A percentile compares a stretch with the other conserved stretches of the same genome.
Evolutionary conservation across 2,329 filamentous ascomycete genomes (phyloP).

Genomic region (Fusarium fujikuroi): DNA sequence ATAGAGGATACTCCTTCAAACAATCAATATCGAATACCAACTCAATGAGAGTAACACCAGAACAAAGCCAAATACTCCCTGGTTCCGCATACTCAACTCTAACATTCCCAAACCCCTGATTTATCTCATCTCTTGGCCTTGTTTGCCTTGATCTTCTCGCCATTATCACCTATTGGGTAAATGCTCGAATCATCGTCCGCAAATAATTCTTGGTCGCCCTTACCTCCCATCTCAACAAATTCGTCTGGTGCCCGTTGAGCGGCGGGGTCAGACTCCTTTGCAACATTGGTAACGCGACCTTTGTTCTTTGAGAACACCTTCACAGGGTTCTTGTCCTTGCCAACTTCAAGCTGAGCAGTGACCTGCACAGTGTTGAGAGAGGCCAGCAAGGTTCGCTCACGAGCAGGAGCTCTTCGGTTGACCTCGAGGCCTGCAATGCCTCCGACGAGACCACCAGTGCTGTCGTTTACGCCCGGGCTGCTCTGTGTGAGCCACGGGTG

Average conservation of each 20-base stretch:
- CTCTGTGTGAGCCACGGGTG: constrained; percentile 88
- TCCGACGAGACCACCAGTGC: constrained; percentile 91
- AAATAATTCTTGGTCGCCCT: constrained; percentile 84
- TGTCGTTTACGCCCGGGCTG: constrained; percentile 75
- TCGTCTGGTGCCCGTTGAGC: constrained; percentile 75
- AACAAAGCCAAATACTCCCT: background rate
- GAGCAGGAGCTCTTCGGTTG: constrained; percentile 78
- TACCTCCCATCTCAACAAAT: constrained; percentile 86
- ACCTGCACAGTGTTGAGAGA: constrained; percentile 79
- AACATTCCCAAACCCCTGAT: background rate
- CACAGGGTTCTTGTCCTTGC: constrained; percentile 67
- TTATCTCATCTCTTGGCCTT: constrained; percentile 41
- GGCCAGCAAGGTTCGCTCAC: constrained; percentile 87
- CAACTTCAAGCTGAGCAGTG: constrained; percentile 63
- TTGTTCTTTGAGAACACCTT: constrained; percentile 82
- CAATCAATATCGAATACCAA: background rate
- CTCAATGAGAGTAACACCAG: constrained; percentile 15
- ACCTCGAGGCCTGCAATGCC: constrained; percentile 86
- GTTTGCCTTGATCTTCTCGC: constrained; percentile 45
- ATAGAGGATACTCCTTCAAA: constrained; percentile 15
- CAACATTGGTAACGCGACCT: constrained; percentile 50
- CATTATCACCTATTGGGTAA: constrained; percentile 54
- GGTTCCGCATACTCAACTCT: background rate
- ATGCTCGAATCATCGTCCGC: constrained; percentile 67
- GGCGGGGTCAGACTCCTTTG: constrained; percentile 73